Evolutionary conservation across 805 yeast genomes (phyloP).

Genomic region (Brettanomyces sp.): DNA sequence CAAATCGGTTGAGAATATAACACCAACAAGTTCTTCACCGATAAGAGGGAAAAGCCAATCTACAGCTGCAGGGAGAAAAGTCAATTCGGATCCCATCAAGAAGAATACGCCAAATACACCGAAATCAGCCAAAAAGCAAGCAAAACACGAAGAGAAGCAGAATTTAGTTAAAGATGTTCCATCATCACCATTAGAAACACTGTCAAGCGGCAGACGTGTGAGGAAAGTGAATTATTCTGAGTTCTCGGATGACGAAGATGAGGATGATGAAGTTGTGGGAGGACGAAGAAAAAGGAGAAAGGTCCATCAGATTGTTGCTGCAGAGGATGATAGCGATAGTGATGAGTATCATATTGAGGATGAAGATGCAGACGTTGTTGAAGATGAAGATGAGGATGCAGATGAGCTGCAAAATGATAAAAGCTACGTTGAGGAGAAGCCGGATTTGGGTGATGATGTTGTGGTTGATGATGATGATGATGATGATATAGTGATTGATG

Average conservation of each 20-base stretch:
- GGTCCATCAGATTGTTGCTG: constrained; percentile 7
- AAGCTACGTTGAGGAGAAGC: not conserved
- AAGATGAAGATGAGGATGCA: constrained; percentile 13
- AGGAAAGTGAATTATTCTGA: constrained; percentile 15
- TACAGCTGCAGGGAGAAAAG: not conserved
- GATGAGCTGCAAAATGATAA: constrained; percentile 1
- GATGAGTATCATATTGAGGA: not conserved
- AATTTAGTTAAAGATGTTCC: constrained; percentile 5
- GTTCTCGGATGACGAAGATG: constrained; percentile 11
- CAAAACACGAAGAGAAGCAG: not conserved
- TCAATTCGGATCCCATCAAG: constrained; percentile 1
- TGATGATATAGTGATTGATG: constrained; percentile 6
- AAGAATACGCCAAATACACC: constrained; percentile 6
- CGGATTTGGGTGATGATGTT: not conserved
- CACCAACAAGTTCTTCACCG: constrained; percentile 21
- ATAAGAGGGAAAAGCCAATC: constrained; percentile 3
- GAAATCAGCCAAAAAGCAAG: constrained; percentile 3
- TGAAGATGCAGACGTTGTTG: constrained; percentile 10
- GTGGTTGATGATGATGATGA: constrained; percentile 4
- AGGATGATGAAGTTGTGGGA: constrained; percentile 5
- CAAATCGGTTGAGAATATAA: constrained; percentile 9
- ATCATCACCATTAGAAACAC: constrained; percentile 13
- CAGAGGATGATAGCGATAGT: constrained; percentile 10
- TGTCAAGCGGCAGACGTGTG: constrained; percentile 4
- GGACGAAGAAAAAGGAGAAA: constrained; percentile 7